Percentiles rank a stretch among this genome's conserved stretches.
Conservation (phyloP, 768 basidiomycete species). For the Suillus bovinus region DNA sequence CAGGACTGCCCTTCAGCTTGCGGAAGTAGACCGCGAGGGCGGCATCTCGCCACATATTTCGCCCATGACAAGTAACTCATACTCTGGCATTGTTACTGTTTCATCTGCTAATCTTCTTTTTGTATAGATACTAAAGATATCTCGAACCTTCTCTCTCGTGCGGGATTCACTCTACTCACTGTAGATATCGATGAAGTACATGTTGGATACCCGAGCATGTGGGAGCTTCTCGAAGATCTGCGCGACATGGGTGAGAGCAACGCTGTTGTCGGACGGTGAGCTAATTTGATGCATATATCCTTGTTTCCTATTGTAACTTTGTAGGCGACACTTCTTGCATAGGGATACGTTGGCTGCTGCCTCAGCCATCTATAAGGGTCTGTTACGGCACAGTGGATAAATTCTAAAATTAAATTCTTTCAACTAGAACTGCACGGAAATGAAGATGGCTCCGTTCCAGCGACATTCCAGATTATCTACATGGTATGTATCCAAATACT, state of each 20-base stretch:
- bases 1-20: slow-evolving; percentile 91
- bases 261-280: slow-evolving; percentile 81
- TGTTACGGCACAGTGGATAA: slow-evolving; percentile 11
- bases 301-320: slow-evolving; percentile 4
- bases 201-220: slow-evolving; percentile 91
- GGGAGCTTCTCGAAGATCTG: slow-evolving; percentile 94
- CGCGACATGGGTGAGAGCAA: slow-evolving; percentile 96
- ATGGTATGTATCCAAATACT: slow-evolving; percentile 58
- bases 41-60: slow-evolving; percentile 96
- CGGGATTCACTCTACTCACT: slow-evolving; percentile 91
- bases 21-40: slow-evolving; percentile 91
- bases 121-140: slow-evolving; percentile 84
- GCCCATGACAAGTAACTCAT: slow-evolving; percentile 85
- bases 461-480: slow-evolving; percentile 95
- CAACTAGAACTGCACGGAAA: slow-evolving; percentile 77
- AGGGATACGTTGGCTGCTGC: slow-evolving; percentile 91
- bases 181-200: slow-evolving; percentile 94
- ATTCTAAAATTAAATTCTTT: background rate
- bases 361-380: slow-evolving; percentile 91
- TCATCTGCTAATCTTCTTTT: background rate
- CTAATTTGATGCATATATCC: background rate
- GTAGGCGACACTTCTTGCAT: slow-evolving; percentile 65
- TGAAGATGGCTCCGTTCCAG: slow-evolving; percentile 82
- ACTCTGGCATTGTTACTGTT: slow-evolving; percentile 4
- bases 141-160: slow-evolving; percentile 88